Base-by-base conservation (phyloP, 805 yeast species). In the Sugiyamaella marilandica region DNA sequence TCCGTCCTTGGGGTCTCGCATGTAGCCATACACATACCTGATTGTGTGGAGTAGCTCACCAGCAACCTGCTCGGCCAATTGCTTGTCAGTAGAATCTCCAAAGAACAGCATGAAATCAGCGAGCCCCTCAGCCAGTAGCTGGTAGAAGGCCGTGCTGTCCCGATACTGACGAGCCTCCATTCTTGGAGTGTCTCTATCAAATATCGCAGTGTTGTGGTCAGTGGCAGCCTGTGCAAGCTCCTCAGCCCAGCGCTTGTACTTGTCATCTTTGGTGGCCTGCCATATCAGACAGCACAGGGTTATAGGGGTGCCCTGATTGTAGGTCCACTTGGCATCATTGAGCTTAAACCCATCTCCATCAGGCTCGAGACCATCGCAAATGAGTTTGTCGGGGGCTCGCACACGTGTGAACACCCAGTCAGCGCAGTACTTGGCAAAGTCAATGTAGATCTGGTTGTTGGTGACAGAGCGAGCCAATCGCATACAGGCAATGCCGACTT, bases 241-340 rank as follows among this genome's bases (percentile, higher is more conserved):
- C 52, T 58, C 66, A 5, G 71, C 70, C 44, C 62, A 56, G 45
- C 62, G 46, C 53, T 70, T 65, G 82, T 84, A 83, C 61, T 76
- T 70, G 10, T 69, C 64, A 52, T 82, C 79, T 16, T 72, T 65
- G 43, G 86, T 84, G 55, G 70, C 68, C 48, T 70, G 70, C 58
- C 75, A 82, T 59, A 83, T 65, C 59, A 73, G 66, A 13, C 79
- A 67, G 8, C 79, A 74, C 1, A 83, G 80, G 10, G 83, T 76
- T 33, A 84, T 60, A 0, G 88, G 80, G 10, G 84, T 77, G 19
- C 90, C 90, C 10, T 80, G 76, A 67, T 84, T 84, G 65, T 84
- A 84, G 5, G 87, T 76, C 79, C 83, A 81, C 67, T 84, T 83
- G 60, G 74, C 74, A 16, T 72, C 72, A 59, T 81, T 78, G 10